Base-by-base conservation (phyloP, 306 rosid species). In the Dalbergia oliveri region DNA sequence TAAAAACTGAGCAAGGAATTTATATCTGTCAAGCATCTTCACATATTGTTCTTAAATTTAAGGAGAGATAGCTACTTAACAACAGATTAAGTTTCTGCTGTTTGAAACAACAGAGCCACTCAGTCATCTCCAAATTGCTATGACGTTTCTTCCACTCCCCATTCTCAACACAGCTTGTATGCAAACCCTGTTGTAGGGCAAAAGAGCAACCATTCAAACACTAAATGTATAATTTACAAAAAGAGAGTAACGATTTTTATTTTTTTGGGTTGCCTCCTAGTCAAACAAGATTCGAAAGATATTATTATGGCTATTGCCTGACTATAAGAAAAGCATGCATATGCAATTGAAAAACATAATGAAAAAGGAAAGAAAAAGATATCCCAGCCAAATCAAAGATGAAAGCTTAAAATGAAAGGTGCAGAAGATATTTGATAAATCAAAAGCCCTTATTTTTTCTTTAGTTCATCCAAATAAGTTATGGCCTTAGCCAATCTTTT, bases 181-280 rank as follows among this genome's bases (percentile, higher is more conserved):
- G 8, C 13, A 56, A 73, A 73, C 50, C 87, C 90, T 83, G 90
- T 7, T 43, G 75, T 19, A 73, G 19, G 63, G 6, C 3, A 69
- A 81, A 78, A 35, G 37, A 9, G 73, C 51, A 70, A 50, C 51
- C 81, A 47, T 23, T 60, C 21, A 26, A 44, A 13, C 51, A 34
- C 43, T 56, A 34, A 8, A 21, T 2, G 21, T 4, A 49, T 19
- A 11, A 7, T 15, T 65, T 31, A 26, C 50, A 23, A 39, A 3
- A 2, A 58, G 11, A 70, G 5, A 66, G 31, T 4, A 10, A 26
- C 0, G 37, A 44, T 11, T 11, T 4, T 15, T 26, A 15, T 43
- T 54, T 4, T 50, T 26, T 67, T 15, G 51, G 51, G 14, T 11
- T 0, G 19, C 6, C 37, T 66, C 15, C 53, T 18, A 26, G 14